Evolutionary conservation across 2,329 filamentous ascomycete species (phyloP).

Genomic region (Bipolaris oryzae): DNA sequence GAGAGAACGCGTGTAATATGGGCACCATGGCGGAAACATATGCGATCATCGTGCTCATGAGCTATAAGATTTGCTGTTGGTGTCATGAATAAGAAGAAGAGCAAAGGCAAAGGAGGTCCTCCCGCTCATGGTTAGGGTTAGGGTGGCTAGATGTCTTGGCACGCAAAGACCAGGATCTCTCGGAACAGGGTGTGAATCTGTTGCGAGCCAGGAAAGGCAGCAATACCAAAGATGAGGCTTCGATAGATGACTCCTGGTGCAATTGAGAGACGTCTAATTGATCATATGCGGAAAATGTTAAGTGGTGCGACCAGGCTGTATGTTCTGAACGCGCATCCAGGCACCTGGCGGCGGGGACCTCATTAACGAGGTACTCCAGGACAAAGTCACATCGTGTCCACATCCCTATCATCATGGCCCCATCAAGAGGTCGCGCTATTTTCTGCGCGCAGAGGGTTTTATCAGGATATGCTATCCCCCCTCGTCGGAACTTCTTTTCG

Average conservation of each 20-base stretch:
- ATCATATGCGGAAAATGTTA: background rate
- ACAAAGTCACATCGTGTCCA: background rate
- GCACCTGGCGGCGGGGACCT: conserved; percentile 9
- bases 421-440: conserved; percentile 20
- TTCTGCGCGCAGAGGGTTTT: background rate
- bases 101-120: background rate
- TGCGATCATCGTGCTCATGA: background rate
- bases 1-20: no score
- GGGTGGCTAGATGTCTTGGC: background rate
- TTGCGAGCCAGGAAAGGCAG: background rate
- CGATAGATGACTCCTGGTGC: background rate
- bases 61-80: background rate
- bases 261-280: background rate
- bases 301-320: conserved; percentile 10
- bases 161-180: background rate
- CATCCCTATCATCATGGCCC: conserved; percentile 20
- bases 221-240: no score
- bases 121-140: background rate
- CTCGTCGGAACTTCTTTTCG: background rate
- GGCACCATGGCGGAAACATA: background rate
- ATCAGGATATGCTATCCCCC: background rate
- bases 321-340: conserved; percentile 6
- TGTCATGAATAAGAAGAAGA: background rate
- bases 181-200: background rate
- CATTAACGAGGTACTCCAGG: conserved; percentile 4